A percentile compares a stretch with the other conserved stretches of the same genome.
Evolutionary conservation across 78 protist genomes (phyloP).

Genomic region (Isochrysis galbana): DNA sequence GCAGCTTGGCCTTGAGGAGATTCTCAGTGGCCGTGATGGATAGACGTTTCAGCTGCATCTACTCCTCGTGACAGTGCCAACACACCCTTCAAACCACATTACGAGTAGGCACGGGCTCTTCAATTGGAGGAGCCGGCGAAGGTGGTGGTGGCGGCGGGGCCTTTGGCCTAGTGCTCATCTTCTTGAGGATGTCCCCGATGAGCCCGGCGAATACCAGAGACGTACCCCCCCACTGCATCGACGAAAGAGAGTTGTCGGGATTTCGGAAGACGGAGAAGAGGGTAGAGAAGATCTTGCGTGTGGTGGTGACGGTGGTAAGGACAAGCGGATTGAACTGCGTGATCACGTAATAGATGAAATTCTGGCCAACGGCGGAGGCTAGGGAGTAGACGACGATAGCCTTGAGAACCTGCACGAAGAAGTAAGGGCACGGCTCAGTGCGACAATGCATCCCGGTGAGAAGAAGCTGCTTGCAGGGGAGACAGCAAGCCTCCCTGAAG

Average conservation of each 20-base stretch:
- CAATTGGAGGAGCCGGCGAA: background rate
- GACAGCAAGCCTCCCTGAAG: too few relatives aligned
- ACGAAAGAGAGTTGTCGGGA: background rate
- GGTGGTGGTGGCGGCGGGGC: background rate
- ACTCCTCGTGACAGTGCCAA: too few relatives aligned
- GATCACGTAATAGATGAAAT: constrained; percentile 23
- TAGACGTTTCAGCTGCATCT: too few relatives aligned
- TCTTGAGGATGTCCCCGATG: background rate
- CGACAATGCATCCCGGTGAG: too few relatives aligned
- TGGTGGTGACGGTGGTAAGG: constrained; percentile 46
- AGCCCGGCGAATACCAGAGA: background rate
- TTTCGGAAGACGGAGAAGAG: constrained; percentile 39
- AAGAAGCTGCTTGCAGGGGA: too few relatives aligned
- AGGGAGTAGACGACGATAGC: constrained; percentile 35
- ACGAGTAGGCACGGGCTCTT: too few relatives aligned
- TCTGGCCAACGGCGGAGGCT: constrained; percentile 39
- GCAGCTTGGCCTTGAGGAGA: too few relatives aligned
- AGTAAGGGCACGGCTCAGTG: too few relatives aligned
- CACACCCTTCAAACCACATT: too few relatives aligned
- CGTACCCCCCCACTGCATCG: background rate
- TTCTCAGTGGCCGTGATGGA: too few relatives aligned
- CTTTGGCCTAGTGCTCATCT: background rate
- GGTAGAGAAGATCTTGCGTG: constrained; percentile 39
- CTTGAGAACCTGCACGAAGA: background rate
- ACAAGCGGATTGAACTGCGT: constrained; percentile 41